Base-by-base conservation (phyloP, 352 stramenopile species). In the Phytophthora megakarya region DNA sequence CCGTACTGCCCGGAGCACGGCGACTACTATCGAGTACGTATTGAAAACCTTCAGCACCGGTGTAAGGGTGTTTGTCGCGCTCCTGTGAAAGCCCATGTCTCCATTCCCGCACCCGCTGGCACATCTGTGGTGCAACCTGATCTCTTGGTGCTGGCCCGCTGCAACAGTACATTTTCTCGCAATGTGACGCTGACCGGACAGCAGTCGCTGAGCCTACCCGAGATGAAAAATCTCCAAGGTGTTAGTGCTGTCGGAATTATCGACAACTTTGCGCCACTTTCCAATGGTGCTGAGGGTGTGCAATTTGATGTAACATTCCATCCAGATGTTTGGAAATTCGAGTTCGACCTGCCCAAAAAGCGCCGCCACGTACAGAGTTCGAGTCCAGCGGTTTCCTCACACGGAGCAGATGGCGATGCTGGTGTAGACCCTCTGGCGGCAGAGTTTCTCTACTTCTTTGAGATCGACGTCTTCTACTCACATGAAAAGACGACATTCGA, bases 301-400 rank as follows among this genome's bases (percentile, higher is more conserved):
- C 72, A 88, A 45, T 94, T 92, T 60, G 84, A 92, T 44, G 83
- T 92, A 53, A 94, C 73, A 23, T 96, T 96, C 63, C 86, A 90
- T 39, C 88, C 88, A 2, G 88, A 96, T 50, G 88, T 96, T 44
- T 96, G 88, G 88, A 96, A 96, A 70, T 96, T 96, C 53, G 86
- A 96, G 52, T 93, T 92, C 40, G 87, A 94, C 58, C 61, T 96
- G 43, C 87, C 87, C 1, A 96, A 96, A 69, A 96, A 96, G 65
- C 81, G 87, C 19, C 87, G 87, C 7, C 78, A 93, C 45, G 67
- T 84, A 16, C 73, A 83, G n/a, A 76, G 45, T 38, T 70, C 58
- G 5, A 78, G 61, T 18, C 52, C 59, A 8, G 57, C 54, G 35
- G 44, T 65, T 5, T 65, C 70, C 1, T 54, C 56, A 0, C 60